Base-by-base conservation (phyloP, 106 monocot genomes). In the Hemerocallis citrina region DNA sequence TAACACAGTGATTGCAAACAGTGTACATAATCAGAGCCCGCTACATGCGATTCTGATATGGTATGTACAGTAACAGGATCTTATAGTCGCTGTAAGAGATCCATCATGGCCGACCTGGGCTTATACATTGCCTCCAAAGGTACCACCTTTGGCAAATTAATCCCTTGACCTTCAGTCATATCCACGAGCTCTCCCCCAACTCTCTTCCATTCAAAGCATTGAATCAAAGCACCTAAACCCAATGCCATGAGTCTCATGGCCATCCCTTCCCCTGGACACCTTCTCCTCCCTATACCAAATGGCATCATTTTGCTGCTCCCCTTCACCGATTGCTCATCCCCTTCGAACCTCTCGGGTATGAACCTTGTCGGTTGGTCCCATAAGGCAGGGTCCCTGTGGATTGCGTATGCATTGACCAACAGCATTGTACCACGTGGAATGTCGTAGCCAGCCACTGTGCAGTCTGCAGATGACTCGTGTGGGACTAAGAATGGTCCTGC, bases 341-440 rank as follows among this genome's bases (percentile, higher is more conserved):
- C 13, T 34, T 25, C 34, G 40, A 80, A 80, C 62, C 75, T 75
- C 61, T 80, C 75, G 19, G 80, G 80, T 48, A 19, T 48, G 41
- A 80, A 80, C 20, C 32, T 27, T 1, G 24, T 1, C 1, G 80
- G 66, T 7, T 70, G 62, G 4, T 61, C 40, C 80, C 80, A 80
- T 10, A 67, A 3, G 10, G 25, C 7, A 2, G 69, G 68, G 46
- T 80, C 71, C 38, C 71, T 46, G 2, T 75, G 74, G 12, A 80
- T 75, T 2, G 47, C 55, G 41, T 70, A 71, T 0, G 20, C 71
- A 15, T 80, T 80, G 24, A 71, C 71, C 14, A 80, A 8, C 22
- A 62, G 30, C 57, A 59, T 70, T 4, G 75, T 76, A 21, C 75
- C 75, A 3, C 31, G 16, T 5, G 75, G 69, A 33, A 76, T 42